phyloP scores from a whole-genome alignment of 1,139 yeast species.

The Sugiyamaella sp. region DNA sequence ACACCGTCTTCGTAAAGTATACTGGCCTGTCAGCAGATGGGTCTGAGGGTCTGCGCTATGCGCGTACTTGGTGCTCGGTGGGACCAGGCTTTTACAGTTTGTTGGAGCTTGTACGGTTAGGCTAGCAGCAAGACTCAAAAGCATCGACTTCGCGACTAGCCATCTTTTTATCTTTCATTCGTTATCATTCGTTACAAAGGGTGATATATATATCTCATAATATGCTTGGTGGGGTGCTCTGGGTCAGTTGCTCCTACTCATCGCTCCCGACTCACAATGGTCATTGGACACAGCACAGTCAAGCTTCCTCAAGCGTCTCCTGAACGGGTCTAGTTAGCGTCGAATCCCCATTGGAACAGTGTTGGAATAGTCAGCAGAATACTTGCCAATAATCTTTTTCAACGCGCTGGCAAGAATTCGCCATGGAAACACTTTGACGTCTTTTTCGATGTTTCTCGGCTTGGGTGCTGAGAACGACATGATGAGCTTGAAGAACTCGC shows the following conservation, averaged over 20 bases:
- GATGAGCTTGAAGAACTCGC: constrained; percentile 57
- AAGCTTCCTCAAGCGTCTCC: too few relatives aligned
- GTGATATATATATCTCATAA: neutral
- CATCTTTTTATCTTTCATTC: neutral
- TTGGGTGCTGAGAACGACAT: constrained; percentile 69
- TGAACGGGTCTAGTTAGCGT: too few relatives aligned
- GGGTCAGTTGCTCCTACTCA: neutral
- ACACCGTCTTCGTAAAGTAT: too few relatives aligned
- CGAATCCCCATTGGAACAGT: constrained; percentile 18
- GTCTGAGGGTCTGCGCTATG: too few relatives aligned
- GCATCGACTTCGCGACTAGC: neutral
- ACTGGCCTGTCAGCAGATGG: too few relatives aligned
- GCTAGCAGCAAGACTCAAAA: neutral
- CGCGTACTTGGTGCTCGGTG: too few relatives aligned
- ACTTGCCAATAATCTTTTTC: constrained; percentile 64
- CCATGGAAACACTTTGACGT: constrained; percentile 72
- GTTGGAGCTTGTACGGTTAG: too few relatives aligned
- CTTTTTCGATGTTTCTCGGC: constrained; percentile 74
- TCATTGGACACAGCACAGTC: too few relatives aligned
- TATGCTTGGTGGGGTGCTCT: neutral
- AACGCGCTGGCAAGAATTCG: constrained; percentile 56
- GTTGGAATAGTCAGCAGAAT: constrained; percentile 43
- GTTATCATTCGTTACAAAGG: constrained; percentile 3
- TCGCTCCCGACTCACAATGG: too few relatives aligned
- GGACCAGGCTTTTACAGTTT: neutral